phyloP scores from a whole-genome alignment of 257 asterid species.

The Gentiana macrophylla region DNA sequence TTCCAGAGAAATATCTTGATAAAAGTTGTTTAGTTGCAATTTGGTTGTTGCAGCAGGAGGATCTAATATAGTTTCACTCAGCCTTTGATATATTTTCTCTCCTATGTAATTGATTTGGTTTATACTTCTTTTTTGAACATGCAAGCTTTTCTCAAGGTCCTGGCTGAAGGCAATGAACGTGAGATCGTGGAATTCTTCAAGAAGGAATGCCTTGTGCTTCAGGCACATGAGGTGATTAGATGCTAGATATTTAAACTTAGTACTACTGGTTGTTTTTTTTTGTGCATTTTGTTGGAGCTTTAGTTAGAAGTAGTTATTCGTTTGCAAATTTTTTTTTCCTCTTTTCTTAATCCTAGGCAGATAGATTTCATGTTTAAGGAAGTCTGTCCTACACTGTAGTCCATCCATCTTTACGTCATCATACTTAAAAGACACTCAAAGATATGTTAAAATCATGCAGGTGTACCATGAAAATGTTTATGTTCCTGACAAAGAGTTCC shows the following conservation, averaged over 20 bases:
- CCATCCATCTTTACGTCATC: too few species aligned
- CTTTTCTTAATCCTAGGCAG: not conserved
- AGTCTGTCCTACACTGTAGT: too few species aligned
- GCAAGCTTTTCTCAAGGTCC: slow-evolving; percentile 25
- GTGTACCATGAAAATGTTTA: slow-evolving; percentile 88
- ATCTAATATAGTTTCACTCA: not conserved
- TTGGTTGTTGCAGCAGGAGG: not conserved
- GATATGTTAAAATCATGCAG: slow-evolving; percentile 40
- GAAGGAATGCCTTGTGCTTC: slow-evolving; percentile 92
- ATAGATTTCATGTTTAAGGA: not conserved
- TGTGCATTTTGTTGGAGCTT: not conserved
- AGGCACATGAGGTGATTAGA: slow-evolving; percentile 83
- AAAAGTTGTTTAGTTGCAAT: too few species aligned
- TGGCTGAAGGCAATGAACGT: slow-evolving; percentile 56
- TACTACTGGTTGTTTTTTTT: slow-evolving; percentile 4
- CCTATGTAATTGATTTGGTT: not conserved
- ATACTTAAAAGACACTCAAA: too few species aligned
- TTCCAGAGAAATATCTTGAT: too few species aligned
- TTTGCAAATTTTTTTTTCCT: not conserved
- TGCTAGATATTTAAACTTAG: not conserved
- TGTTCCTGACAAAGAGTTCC: slow-evolving; percentile 85
- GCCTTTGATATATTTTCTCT: not conserved
- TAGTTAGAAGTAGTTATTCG: slow-evolving; percentile 1
- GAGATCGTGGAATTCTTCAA: slow-evolving; percentile 92
- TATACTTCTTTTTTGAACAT: not conserved